Base-by-base conservation (phyloP, 495 filamentous ascomycete species). In the Ramalina intermedia region DNA sequence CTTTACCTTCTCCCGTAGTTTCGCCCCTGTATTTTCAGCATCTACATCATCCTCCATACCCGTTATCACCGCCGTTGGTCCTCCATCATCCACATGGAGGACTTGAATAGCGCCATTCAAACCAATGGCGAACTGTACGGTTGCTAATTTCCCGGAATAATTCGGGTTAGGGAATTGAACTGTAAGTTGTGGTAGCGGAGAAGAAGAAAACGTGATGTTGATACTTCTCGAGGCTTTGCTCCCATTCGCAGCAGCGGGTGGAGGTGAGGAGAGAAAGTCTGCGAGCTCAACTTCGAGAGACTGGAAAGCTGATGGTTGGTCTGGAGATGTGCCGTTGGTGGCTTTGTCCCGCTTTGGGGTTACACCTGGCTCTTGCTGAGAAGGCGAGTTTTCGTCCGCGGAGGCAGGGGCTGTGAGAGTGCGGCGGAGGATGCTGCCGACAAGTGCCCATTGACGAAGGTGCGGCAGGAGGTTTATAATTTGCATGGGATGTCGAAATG, bases 401-500 rank as follows among this genome's bases (percentile, higher is more conserved):
- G 39, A 41, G 21, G 16, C 14, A 36, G 23, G 11, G 29, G 44
- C n/a, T 36, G 33, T 23, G 27, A 47, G 21, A 35, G 17, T 47
- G 11, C 33, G 13, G 14, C 73, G 65, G 4, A 90, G 72, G 12
- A 91, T 55, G 12, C 68, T 76, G 2, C 74, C 73, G 1, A 88
- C 58, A 42, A 87, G 70, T 2, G 77, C 81, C 58, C 85, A 90
- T 63, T 93, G 86, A 7, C 86, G 71, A 6, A 91, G 69, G 18
- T 76, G 67, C 14, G 82, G 87, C 21, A 96, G 69, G 46, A 95
- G 78, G 37, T 74, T 74, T 23, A 89, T 66, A 13, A 98, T 66
- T 58, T 96, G 87, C 44, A 81, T 76, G 2, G 91, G 91, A 59
- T 96, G 91, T 1, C 80, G 77, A 56, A 98, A 95, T 1, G 85